Evolutionary conservation across 202 grass and related monocot genomes (phyloP).

Genomic region (Schoenoplectus triqueter): DNA sequence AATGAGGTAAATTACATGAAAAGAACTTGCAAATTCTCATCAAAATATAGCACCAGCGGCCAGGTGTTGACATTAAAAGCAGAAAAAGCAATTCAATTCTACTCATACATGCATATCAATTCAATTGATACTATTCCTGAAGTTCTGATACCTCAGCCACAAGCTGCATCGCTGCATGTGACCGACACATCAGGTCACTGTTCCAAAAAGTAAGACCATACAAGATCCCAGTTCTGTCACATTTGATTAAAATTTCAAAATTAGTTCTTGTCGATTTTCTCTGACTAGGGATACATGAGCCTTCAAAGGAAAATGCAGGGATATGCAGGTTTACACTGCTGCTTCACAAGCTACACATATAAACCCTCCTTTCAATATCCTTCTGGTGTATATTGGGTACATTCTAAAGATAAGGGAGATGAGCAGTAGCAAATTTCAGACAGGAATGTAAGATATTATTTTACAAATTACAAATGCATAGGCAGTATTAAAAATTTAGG

Average conservation of each 20-base stretch:
- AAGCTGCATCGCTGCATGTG: neutral
- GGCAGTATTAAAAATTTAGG: neutral
- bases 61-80: neutral
- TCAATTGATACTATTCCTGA: neutral
- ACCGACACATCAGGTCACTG: too few relatives aligned
- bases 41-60: neutral
- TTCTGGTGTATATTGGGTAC: too few relatives aligned
- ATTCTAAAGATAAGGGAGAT: neutral
- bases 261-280: neutral
- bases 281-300: neutral
- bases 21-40: neutral
- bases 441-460: neutral
- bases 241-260: neutral
- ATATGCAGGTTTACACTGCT: too few relatives aligned
- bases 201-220: neutral
- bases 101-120: neutral
- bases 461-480: neutral
- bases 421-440: neutral
- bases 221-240: neutral
- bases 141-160: neutral
- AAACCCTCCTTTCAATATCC: neutral
- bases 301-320: neutral
- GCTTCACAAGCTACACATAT: neutral
- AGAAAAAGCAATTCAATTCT: neutral
- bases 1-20: neutral